Conservation (phyloP, 495 filamentous ascomycete genomes). For the Aspergillus diversus region DNA sequence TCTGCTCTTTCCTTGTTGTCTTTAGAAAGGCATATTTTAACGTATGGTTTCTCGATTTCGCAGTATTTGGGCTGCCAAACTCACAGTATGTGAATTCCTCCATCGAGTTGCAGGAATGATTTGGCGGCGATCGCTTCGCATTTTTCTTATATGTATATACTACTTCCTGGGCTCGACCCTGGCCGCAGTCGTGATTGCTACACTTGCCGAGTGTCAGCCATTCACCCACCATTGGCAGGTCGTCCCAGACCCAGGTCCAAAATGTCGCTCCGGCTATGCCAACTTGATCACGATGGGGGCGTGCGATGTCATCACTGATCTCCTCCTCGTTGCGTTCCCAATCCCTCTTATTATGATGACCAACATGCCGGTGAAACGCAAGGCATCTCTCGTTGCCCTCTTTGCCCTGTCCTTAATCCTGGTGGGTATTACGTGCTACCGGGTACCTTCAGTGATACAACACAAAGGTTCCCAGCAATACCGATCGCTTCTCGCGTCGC, state of each 20-base stretch:
- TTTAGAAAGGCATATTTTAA: slow-evolving; percentile 3
- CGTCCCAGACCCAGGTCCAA: slow-evolving; percentile 79
- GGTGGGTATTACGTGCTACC: slow-evolving; percentile 74
- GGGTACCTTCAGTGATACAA: slow-evolving; percentile 70
- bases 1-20: background rate
- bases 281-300: slow-evolving; percentile 87
- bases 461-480: slow-evolving; percentile 68
- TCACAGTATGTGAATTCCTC: slow-evolving; percentile 88
- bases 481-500: slow-evolving; percentile 74
- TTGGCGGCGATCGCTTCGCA: slow-evolving; percentile 72
- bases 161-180: slow-evolving; percentile 78
- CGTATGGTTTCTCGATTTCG: background rate
- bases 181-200: slow-evolving; percentile 75
- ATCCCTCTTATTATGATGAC: slow-evolving; percentile 81
- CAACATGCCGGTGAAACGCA: slow-evolving; percentile 67
- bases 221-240: slow-evolving; percentile 91
- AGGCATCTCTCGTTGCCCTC: slow-evolving; percentile 67
- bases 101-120: slow-evolving; percentile 69
- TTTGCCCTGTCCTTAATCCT: slow-evolving; percentile 82
- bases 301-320: slow-evolving; percentile 84
- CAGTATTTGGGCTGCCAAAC: slow-evolving; percentile 91
- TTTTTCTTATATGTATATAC: slow-evolving; percentile 68
- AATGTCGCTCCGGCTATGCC: slow-evolving; percentile 80
- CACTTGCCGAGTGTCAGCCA: slow-evolving; percentile 83
- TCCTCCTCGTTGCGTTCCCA: slow-evolving; percentile 84